Evolutionary conservation across 2,329 filamentous ascomycete species (phyloP).

Genomic region (Trematosphaeria pertusa): DNA sequence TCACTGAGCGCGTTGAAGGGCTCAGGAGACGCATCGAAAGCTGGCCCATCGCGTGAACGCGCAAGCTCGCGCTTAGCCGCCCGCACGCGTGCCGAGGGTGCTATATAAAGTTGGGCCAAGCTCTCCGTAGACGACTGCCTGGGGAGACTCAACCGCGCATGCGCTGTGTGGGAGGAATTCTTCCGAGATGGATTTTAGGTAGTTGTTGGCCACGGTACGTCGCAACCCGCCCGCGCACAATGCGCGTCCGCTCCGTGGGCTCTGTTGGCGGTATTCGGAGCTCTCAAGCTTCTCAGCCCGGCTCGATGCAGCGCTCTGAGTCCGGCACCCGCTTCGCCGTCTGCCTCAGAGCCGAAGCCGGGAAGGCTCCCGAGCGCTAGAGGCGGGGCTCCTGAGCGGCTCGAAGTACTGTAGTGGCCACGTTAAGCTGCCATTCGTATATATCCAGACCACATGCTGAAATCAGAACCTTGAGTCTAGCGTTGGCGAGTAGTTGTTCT

Average conservation of each 20-base stretch:
- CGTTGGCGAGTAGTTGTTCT: conserved; percentile 12
- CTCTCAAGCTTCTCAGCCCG: conserved; percentile 12
- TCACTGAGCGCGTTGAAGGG: conserved; percentile 1
- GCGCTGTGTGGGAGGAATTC: too few species aligned
- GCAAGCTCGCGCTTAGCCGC: conserved; percentile 38
- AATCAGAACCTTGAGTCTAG: not conserved
- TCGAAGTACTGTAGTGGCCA: conserved; percentile 2
- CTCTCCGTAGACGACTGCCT: conserved; percentile 14
- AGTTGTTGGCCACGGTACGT: too few species aligned
- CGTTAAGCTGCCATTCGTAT: conserved; percentile 3
- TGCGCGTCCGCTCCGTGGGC: not conserved
- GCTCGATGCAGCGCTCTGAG: conserved; percentile 6
- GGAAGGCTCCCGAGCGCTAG: conserved; percentile 7
- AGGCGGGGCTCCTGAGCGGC: conserved; percentile 7
- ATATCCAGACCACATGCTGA: not conserved
- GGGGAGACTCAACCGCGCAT: not conserved
- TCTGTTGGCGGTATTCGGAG: not conserved
- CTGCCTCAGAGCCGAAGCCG: conserved; percentile 3
- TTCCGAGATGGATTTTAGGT: too few species aligned
- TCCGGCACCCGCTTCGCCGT: conserved; percentile 16
- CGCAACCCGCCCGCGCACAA: not conserved
- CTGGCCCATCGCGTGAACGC: conserved; percentile 18
- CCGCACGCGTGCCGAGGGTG: conserved; percentile 22
- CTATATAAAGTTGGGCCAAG: conserved; percentile 39
- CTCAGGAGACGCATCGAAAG: conserved; percentile 16